Base-by-base conservation (phyloP, 805 yeast species). In the Myxozyma geophila region DNA sequence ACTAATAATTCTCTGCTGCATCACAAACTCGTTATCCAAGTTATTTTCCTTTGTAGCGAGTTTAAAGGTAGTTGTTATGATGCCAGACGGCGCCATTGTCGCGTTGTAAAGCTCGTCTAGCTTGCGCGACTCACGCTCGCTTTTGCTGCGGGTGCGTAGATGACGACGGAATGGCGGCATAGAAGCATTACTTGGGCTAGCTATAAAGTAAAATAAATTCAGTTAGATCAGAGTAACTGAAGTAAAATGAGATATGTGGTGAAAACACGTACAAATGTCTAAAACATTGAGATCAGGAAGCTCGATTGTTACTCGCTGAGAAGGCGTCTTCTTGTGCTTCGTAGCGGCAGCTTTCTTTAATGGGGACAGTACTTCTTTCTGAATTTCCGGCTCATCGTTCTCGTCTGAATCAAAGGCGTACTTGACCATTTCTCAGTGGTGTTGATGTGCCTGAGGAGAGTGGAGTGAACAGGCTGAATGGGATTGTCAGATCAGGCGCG, bases 41-140 rank as follows among this genome's bases (percentile, higher is more conserved):
- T 17, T 5, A 21, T 21, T 10, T 28, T 61, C 58, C 36, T 57
- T 33, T 2, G 54, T 51, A n/a, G n/a, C 28, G 28, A 28, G 28
- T 28, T 28, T 28, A 28, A 5, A 28, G 28, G 28, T 17, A 2
- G 37, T 23, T 39, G 21, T 15, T 7, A n/a, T 13, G 21, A 28
- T 6, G 5, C 17, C 56, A 5, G 56, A 40, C n/a, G 37, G 56
- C 19, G 56, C 56, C 33, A 41, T 9, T 9, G 56, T 53, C 8
- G 56, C 56, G n/a, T 40, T 53, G 48, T 53, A 53, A 3, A 53
- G 47, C 21, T 53, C 56, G 39, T 53, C 56, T 6, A 53, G 48
- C 5, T 40, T 41, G 17, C 56, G 56, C 17, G 56, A 53, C 28
- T 40, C 48, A 17, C 56, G 47, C 39, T 40, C 56, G 17, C 39